Evolutionary conservation across 2,329 filamentous ascomycete species (phyloP), one percentile per base, ranked within the genome.

Genomic region (Penicillium sp.): DNA sequence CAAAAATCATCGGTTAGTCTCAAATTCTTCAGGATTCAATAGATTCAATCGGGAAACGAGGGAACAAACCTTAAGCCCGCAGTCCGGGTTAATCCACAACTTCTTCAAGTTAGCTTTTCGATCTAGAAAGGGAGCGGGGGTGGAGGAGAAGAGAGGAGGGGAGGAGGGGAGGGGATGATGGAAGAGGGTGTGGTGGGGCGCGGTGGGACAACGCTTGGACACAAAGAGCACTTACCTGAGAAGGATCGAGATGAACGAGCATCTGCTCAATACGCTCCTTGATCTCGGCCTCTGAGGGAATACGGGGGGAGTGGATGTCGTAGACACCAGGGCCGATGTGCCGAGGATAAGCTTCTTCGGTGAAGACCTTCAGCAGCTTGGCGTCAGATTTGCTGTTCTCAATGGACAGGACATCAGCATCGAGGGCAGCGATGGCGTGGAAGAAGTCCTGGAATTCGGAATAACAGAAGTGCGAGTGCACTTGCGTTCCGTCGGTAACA

Each of bases 361-460:
- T 90, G 74, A 99, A 99, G 77, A 99, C 94, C 80, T 93, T 89
- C 74, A 99, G 89, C 66, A 99, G 88, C 89, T 99, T 99, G 74
- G 94, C 94, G 71, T 99, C 94, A 68, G 90, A 96, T 89, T 99
- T 99, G 89, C 90, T 95, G 90, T 99, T 99, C 88, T 99, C 94
- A 68, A 99, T 99, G 73, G 90, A 96, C 70, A 99, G 87, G 60
- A 99, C 94, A 79, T 99, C 94, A 59, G 94, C 93, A 75, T 99
- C 94, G 61, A 99, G 88, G 56, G 94, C 93, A 62, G 94, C 91
- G 68, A 99, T 99, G 80, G 94, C 94, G 80, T 97, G 91, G 91
- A 99, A 99, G 86, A 99, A 99, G 84, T 99, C 94, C 82, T 99
- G 94, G 90, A 99, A 99, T 85, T 99, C 94, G 46, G 94, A 97